Conservation (phyloP, 257 asterid genomes). For the Parsonsia alboflavescens region DNA sequence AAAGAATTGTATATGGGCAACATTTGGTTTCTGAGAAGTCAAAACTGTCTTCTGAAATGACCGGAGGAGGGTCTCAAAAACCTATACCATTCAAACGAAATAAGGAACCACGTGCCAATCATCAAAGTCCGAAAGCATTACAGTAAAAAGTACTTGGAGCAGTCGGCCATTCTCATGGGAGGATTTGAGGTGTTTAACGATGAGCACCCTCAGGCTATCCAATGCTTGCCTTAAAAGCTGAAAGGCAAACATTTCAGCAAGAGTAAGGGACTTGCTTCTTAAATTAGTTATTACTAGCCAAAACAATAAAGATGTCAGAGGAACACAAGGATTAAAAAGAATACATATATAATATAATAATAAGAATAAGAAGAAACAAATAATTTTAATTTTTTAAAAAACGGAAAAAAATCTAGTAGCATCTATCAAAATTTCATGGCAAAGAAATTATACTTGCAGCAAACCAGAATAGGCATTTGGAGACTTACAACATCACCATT, state of each 20-base stretch:
- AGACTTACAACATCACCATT: conserved; percentile 52
- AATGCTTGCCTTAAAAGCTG: conserved; percentile 63
- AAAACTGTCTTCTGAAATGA: conserved; percentile 79
- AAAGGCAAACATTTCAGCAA: conserved; percentile 19
- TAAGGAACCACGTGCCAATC: conserved; percentile 14
- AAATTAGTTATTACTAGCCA: background rate
- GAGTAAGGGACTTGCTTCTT: background rate
- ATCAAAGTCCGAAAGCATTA: conserved; percentile 5
- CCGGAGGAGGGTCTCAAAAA: conserved; percentile 70
- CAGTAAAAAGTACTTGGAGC: conserved; percentile 39
- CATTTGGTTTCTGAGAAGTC: conserved; percentile 82
- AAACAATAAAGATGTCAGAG: background rate
- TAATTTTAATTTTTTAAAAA: too few species aligned
- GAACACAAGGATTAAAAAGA: too few species aligned
- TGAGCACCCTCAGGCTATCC: conserved; percentile 77
- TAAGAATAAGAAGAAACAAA: too few species aligned
- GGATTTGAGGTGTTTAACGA: conserved; percentile 62
- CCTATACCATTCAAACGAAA: conserved; percentile 36
- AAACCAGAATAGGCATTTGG: background rate
- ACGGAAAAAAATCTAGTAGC: too few species aligned
- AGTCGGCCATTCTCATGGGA: conserved; percentile 58
- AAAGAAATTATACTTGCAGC: background rate
- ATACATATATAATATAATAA: too few species aligned
- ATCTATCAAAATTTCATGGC: background rate
- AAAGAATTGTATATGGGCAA: conserved; percentile 61